Evolutionary conservation across 169 alveolate genomes (phyloP).

Genomic region (Plasmodium yoelii): DNA sequence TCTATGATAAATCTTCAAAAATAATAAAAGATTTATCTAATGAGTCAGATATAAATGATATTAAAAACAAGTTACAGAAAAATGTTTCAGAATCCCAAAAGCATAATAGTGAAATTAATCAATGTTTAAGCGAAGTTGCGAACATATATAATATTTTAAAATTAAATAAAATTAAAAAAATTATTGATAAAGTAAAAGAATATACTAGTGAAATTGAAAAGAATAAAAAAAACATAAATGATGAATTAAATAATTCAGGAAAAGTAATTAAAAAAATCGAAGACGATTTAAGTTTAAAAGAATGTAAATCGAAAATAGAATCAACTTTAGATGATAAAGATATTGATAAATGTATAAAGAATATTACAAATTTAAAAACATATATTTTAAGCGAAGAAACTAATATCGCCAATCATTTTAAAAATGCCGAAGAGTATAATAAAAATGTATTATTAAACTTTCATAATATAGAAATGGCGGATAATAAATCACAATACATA

Average conservation of each 20-base stretch:
- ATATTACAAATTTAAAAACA: not conserved
- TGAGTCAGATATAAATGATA: not conserved
- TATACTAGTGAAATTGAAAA: not conserved
- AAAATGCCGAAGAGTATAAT: slow-evolving; percentile 6
- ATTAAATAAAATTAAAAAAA: not conserved
- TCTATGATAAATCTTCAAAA: not conserved
- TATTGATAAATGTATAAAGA: not conserved
- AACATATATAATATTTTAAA: not conserved
- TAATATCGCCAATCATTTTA: not conserved
- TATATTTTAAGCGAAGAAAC: not conserved
- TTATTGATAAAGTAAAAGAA: not conserved
- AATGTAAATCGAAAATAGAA: not conserved
- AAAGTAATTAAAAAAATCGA: not conserved
- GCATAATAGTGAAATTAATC: not conserved
- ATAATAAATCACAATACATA: not conserved
- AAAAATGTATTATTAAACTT: not conserved
- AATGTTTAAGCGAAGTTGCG: not conserved
- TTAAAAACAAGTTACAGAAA: not conserved
- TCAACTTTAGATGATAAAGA: slow-evolving; percentile 4
- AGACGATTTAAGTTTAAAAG: not conserved
- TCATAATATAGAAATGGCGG: slow-evolving; percentile 3
- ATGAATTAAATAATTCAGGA: not conserved
- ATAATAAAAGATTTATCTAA: not conserved
- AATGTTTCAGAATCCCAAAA: not conserved
- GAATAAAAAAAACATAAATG: not conserved